Conservation (phyloP, 345 rosid species). For the Cardiospermum halicacabum region DNA sequence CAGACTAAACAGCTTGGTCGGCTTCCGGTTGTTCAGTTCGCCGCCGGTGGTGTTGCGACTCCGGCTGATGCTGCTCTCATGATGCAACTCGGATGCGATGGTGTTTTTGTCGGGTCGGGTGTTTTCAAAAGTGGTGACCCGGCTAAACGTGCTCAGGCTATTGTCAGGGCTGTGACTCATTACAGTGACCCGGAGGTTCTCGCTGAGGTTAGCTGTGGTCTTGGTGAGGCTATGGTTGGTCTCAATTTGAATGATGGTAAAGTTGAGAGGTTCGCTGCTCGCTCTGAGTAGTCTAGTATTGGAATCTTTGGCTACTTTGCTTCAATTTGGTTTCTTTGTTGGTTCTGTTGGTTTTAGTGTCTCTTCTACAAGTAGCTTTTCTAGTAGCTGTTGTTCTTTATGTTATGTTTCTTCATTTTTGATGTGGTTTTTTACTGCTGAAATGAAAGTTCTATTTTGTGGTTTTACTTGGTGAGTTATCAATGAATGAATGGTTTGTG, state of each 20-base stretch:
- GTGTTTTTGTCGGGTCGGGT: conserved; percentile 66
- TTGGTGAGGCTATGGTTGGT: conserved; percentile 78
- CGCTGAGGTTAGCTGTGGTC: conserved; percentile 65
- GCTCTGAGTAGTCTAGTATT: conserved; percentile 49
- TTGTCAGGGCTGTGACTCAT: conserved; percentile 64
- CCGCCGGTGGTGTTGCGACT: conserved; percentile 75
- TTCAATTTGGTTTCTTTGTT: too few species aligned
- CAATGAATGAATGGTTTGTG: too few species aligned
- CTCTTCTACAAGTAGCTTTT: too few species aligned
- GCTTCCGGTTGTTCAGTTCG: conserved; percentile 65
- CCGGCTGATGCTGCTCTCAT: conserved; percentile 75
- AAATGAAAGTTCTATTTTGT: too few species aligned
- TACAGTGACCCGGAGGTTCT: conserved; percentile 54
- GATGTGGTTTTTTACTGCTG: too few species aligned
- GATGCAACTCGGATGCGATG: conserved; percentile 78
- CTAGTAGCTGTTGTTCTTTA: too few species aligned
- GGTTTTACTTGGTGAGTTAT: too few species aligned
- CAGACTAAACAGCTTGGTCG: conserved; percentile 73
- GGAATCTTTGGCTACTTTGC: conserved; percentile 11
- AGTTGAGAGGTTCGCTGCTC: conserved; percentile 67
- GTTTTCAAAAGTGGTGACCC: conserved; percentile 74
- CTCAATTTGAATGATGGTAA: conserved; percentile 56
- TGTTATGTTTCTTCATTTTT: too few species aligned
- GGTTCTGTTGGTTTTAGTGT: too few species aligned
- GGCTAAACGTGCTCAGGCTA: conserved; percentile 55